Conservation (phyloP, 78 protist species). For the Chrysochromulina tobinii region DNA sequence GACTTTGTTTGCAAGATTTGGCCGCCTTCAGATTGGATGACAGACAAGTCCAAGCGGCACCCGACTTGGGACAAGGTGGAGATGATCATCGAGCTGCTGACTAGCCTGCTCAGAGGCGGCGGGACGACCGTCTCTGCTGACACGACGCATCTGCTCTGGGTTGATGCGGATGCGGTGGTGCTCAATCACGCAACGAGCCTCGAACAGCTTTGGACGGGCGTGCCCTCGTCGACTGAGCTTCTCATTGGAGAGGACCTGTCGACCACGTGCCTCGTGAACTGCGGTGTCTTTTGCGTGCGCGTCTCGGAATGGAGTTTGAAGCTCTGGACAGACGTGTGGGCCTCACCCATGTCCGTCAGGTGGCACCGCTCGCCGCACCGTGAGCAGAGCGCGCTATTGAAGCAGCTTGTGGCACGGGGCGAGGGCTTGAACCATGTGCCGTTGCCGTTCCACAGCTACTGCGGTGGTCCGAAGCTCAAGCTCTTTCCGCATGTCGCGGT, state of each 20-base stretch:
- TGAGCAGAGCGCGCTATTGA: background rate
- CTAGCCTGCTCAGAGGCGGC: background rate
- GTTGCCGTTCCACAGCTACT: background rate
- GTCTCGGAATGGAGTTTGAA: background rate
- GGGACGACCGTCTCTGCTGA: background rate
- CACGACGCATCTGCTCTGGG: background rate
- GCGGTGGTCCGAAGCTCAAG: background rate
- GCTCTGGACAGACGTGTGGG: background rate
- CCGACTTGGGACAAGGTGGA: background rate
- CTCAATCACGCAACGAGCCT: background rate
- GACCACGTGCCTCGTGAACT: background rate
- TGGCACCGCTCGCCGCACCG: background rate
- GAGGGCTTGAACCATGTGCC: background rate
- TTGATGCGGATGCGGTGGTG: background rate
- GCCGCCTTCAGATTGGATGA: background rate
- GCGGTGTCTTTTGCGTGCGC: background rate
- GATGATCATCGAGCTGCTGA: background rate
- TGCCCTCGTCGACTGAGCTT: background rate
- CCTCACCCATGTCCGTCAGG: background rate
- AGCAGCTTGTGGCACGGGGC: background rate
- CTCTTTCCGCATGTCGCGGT: background rate
- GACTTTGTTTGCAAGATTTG: background rate
- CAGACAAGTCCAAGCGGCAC: background rate
- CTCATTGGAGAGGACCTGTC: background rate
- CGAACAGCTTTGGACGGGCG: background rate